Base-by-base conservation (phyloP, 768 basidiomycete species). In the Boletus edulis region DNA sequence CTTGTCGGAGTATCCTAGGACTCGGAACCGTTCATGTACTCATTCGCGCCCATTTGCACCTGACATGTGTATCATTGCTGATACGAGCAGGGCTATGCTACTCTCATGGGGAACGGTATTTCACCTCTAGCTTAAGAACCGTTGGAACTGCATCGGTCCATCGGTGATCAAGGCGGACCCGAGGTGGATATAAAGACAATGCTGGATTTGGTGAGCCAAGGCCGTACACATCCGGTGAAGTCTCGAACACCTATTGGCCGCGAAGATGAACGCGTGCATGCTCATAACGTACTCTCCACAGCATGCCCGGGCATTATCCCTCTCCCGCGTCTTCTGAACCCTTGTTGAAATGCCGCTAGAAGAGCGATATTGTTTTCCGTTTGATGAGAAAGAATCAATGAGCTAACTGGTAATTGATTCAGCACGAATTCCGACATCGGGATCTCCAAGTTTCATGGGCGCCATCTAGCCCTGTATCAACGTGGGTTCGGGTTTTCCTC, bases 121-220 rank as follows among this genome's bases (percentile, higher is more conserved):
- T n/a, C 37, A 49, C 38, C 18, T 60, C 32, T 29, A 32, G 41
- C 15, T 49, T 20, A 37, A 42, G 17, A 40, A 32, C 43, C 13
- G 20, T 40, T 35, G 37, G 24, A 27, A 18, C 43, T 20, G 27
- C 27, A 54, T 54, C 49, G 11, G 32, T 24, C 15, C 14, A 27
- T 49, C 56, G 56, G 65, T 5, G 44, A 54, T 54, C 54, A 57
- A 45, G 41, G 29, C 49, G 48, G 50, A 11, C 20, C 41, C 46
- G 44, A 39, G 27, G 41, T 44, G 53, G 51, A 39, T 46, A 52
- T 46, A 35, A 44, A 39, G 38, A 37, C 14, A 29, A 17, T 15
- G 29, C 44, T 18, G 22, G 4, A 34, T 49, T 45, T 46, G 27
- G 29, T 41, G 8, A 12, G 11, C n/a, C 31, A 22, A 18, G 46